Evolutionary conservation across 2,329 filamentous ascomycete species (phyloP), one percentile per base, ranked within the genome.

Genomic region (Phaeosphaeriaceae sp.): DNA sequence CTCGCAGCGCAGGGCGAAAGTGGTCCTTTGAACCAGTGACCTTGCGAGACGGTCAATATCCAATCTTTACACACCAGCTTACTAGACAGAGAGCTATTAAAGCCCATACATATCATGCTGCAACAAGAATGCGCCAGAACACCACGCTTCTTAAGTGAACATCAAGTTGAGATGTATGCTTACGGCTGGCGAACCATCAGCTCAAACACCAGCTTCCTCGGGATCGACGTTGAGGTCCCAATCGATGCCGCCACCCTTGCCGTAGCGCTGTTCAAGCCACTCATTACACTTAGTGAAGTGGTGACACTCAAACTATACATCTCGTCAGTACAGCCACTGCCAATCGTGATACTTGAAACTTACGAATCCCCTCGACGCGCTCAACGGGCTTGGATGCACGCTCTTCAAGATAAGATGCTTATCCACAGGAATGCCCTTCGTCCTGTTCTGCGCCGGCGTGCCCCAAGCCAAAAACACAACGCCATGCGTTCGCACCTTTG

Each of bases 391-490:
- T 0, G 95, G 95, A 79, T 99, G 95, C 50, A 93, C 93, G 70
- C 89, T 91, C 79, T 90, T 89, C 64, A 99, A 82, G 40, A 99
- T 91, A 47, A 92, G 84, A 80, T 99, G 94, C 69, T 85, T 89
- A 63, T 86, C 83, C 51, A 79, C 82, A 72, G 95, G 90, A 52
- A 98, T 84, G 66, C 88, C 90, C 44, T 84, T 80, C 21, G 96
- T 91, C 55, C 93, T 83, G 80, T 92, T 91, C 55, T 89, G 90
- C 0, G 95, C 95, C 1, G 92, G 91, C 6, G 83, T 88, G 17
- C 95, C 95, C 95, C 95, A 99, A 0, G 94, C 94, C 77, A 99
- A 81, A 74, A 97, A 99, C 4, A 97, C 95, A 1, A 99, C 94
- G 1, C 95, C 95, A 25, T 85, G 83, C 0, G 86, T 88, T 46